A percentile compares a stretch with the other conserved stretches of the same genome.
Evolutionary conservation across 2,329 filamentous ascomycete genomes (phyloP).

Genomic region (Metarhizium rileyi): DNA sequence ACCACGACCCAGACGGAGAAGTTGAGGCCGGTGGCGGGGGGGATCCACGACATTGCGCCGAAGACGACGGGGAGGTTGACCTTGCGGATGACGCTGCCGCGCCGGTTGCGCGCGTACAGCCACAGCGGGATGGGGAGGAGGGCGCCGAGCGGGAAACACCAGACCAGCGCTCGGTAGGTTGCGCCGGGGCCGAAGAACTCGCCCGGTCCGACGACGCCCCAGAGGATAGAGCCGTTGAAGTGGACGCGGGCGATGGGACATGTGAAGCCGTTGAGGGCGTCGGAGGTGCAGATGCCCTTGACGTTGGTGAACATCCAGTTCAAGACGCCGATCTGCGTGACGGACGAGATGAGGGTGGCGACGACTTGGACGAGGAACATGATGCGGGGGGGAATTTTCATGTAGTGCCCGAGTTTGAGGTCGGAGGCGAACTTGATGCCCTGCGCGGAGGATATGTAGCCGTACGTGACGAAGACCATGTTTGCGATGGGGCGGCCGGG

Average conservation of each 20-base stretch:
- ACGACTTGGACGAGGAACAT: conserved; percentile 71
- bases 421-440: conserved; percentile 84
- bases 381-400: conserved; percentile 76
- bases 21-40: conserved; percentile 76
- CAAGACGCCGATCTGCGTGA: conserved; percentile 74
- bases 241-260: conserved; percentile 81
- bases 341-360: conserved; percentile 63
- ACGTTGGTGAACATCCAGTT: conserved; percentile 87
- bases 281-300: conserved; percentile 63
- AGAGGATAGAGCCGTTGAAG: conserved; percentile 83
- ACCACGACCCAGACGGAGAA: conserved; percentile 82
- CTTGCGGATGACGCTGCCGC: conserved; percentile 57
- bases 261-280: conserved; percentile 79
- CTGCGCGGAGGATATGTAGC: conserved; percentile 81
- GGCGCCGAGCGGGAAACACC: conserved; percentile 72
- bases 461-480: conserved; percentile 90
- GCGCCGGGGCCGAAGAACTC: conserved; percentile 73
- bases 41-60: conserved; percentile 76
- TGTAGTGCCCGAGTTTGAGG: conserved; percentile 79
- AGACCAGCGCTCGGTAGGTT: conserved; percentile 67
- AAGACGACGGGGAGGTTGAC: conserved; percentile 78
- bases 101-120: conserved; percentile 53
- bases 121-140: conserved; percentile 66
- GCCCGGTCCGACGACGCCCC: conserved; percentile 75
- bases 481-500: conserved; percentile 80